Conservation (phyloP, 768 basidiomycete species). For the Boletus sensibilis region DNA sequence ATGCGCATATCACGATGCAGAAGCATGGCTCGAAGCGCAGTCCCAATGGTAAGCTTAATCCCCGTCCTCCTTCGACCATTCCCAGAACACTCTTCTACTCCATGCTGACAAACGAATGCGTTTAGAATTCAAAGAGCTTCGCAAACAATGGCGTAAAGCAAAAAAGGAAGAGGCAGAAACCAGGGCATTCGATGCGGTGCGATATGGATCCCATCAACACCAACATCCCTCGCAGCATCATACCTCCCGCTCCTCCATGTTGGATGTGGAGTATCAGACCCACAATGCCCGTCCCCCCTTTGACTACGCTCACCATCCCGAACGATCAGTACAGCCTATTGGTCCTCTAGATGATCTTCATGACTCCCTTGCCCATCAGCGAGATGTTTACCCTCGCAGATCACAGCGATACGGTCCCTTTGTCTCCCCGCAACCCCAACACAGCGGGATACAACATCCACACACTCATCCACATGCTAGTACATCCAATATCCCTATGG, state of each 20-base stretch:
- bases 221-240: constrained; percentile 19
- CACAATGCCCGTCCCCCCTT: constrained; percentile 18
- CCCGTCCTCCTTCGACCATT: background rate
- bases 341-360: constrained; percentile 22
- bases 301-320: constrained; percentile 29
- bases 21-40: constrained; percentile 89
- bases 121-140: constrained; percentile 95
- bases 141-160: constrained; percentile 92
- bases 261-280: constrained; percentile 24
- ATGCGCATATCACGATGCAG: constrained; percentile 98
- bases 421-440: constrained; percentile 18
- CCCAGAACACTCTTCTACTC: background rate
- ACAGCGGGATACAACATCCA: constrained; percentile 15
- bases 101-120: constrained; percentile 8
- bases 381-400: constrained; percentile 23
- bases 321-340: constrained; percentile 12
- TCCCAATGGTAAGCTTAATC: constrained; percentile 69
- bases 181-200: constrained; percentile 17
- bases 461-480: constrained; percentile 28
- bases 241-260: constrained; percentile 27
- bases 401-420: constrained; percentile 29
- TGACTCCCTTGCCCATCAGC: constrained; percentile 15
- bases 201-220: constrained; percentile 18
- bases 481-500: constrained; percentile 22
- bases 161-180: constrained; percentile 70